Conservation (phyloP, 2,329 filamentous ascomycete species). For the Emmonsia crescens region DNA sequence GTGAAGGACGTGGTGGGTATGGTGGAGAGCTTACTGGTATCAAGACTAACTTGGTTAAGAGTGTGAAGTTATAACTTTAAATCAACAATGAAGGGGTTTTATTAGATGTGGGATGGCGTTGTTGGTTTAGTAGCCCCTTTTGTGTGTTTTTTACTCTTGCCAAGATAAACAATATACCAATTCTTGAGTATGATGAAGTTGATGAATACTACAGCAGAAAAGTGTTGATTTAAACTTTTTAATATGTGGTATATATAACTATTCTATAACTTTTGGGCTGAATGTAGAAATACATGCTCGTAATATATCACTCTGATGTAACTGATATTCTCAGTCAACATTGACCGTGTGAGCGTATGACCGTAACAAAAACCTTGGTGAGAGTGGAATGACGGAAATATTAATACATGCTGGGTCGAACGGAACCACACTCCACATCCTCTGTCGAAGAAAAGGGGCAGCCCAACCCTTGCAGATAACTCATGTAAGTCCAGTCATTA, state of each 20-base stretch:
- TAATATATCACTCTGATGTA: neutral
- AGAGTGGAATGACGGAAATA: neutral
- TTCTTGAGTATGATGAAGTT: neutral
- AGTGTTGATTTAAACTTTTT: neutral
- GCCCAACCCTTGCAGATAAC: neutral
- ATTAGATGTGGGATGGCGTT: neutral
- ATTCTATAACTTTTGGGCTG: neutral
- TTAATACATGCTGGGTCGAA: neutral
- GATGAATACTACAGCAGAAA: neutral
- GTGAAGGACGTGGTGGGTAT: constrained; percentile 75
- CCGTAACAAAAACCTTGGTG: neutral
- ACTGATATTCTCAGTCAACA: neutral
- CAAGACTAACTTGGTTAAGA: constrained; percentile 86
- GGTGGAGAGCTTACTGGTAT: constrained; percentile 89
- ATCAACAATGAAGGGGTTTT: neutral
- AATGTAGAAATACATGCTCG: neutral
- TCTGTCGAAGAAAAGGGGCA: neutral
- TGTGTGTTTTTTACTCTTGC: neutral
- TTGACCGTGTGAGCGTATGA: neutral
- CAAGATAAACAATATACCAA: neutral
- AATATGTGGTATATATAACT: neutral
- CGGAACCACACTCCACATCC: neutral
- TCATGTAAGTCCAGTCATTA: neutral
- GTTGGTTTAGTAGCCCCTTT: neutral
- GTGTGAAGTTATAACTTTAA: constrained; percentile 56